These are phyloP conservation scores for Trichoderma sp. DNA, from an alignment of 2,329 filamentous ascomycete genomes.

Conservation along the genomic window DNA sequence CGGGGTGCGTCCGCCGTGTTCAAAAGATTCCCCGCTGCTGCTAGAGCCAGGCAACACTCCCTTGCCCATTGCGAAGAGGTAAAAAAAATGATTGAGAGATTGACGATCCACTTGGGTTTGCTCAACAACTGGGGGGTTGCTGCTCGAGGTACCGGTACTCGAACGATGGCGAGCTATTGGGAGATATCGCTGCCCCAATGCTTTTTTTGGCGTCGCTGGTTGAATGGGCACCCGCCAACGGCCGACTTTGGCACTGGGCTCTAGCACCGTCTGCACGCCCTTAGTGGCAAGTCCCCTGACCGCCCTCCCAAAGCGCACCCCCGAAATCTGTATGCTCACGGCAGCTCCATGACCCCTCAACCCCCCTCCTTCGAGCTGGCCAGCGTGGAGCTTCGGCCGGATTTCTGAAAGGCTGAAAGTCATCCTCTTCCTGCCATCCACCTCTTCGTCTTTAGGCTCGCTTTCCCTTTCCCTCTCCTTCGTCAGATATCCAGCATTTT, in stretches of 20 bases:
- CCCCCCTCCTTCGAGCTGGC: constrained; percentile 17
- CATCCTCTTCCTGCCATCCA: constrained; percentile 24
- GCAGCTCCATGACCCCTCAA: constrained; percentile 16
- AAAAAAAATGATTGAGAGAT: constrained; percentile 4
- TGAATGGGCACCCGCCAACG: constrained; percentile 3
- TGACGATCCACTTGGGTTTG: constrained; percentile 19
- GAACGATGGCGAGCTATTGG: neutral
- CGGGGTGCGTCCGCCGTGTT: neutral
- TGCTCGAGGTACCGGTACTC: constrained; percentile 20
- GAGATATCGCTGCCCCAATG: constrained; percentile 12
- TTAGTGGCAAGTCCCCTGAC: constrained; percentile 17
- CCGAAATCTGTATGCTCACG: constrained; percentile 2
- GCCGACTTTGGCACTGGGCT: neutral
- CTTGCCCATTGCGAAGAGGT: neutral
- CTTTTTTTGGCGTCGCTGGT: neutral
- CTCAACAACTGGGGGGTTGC: constrained; percentile 19
- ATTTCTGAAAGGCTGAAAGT: constrained; percentile 28
- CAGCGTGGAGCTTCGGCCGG: constrained; percentile 26
- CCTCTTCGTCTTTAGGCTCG: constrained; percentile 13
- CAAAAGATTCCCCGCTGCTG: neutral
- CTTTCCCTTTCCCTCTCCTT: constrained; percentile 15
- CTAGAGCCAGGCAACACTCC: neutral
- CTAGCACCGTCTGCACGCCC: neutral
- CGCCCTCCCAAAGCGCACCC: constrained; percentile 19
- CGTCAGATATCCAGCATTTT: constrained; percentile 16